Base-by-base conservation (phyloP, 768 basidiomycete genomes). In the Inosperma sp. region DNA sequence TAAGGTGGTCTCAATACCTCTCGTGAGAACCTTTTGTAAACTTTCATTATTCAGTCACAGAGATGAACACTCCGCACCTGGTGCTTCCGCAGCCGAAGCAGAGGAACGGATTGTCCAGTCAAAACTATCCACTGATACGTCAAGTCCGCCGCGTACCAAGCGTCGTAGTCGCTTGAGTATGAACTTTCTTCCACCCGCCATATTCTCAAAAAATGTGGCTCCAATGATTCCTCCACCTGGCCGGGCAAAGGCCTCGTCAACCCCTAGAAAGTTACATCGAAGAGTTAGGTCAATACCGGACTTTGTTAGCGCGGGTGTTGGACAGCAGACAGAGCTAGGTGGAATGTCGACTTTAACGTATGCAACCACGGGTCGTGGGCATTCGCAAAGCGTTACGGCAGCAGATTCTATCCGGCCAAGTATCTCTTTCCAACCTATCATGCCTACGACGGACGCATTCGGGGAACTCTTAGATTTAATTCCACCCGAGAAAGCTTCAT, bases 241-340 rank as follows among this genome's bases (percentile, higher is more conserved):
- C 10, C 58, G 62, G 7, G 54, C 70, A 44, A 47, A 49, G 45
- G 39, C 62, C 4, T 52, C 62, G 30, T 31, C 58, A 25, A 52
- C 66, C n/a, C 61, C 73, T 19, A 78, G 82, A 49, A 85, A 82
- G 57, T 72, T 88, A 22, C 50, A 51, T 19, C 70, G 87, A 54
- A 88, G 87, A 63, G 82, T 86, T 9, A 78, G 82, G 27, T 90
- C 88, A 12, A 88, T 88, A 42, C 81, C 87, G 1, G 85, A 88
- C 57, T 67, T 72, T 65, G 59, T 68, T 52, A 69, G 61, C 55
- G 30, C 68, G 49, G 13, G 12, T 17, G 13, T 42, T 30, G 41
- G 62, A 55, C 60, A 60, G 16, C 62, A 59, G 37, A 45, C 64
- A 59, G 52, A 56, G 19, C 53, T 67, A 10, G 49, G 56, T 44